These are phyloP conservation scores for Candida loeiensis DNA, from an alignment of 805 yeast species.

Conservation along the genomic window DNA sequence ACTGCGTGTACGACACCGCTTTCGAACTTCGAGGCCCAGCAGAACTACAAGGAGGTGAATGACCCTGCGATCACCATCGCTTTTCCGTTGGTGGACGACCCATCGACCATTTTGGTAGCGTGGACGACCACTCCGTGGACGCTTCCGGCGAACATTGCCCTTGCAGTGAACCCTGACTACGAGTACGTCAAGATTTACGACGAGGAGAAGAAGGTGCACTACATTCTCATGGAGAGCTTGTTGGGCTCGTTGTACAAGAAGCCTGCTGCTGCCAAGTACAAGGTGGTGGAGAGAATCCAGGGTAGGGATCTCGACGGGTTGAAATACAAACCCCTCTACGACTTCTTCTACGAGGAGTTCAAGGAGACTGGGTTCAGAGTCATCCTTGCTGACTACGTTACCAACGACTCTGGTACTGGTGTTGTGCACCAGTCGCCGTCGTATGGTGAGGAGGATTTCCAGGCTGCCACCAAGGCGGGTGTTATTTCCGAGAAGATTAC, in stretches of 20 bases:
- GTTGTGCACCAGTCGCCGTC: slow-evolving; percentile 98
- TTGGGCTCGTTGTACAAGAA: slow-evolving; percentile 86
- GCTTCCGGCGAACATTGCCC: slow-evolving; percentile 86
- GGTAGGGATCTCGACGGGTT: slow-evolving; percentile 80
- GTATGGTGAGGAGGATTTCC: slow-evolving; percentile 98
- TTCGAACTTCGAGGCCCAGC: slow-evolving; percentile 97
- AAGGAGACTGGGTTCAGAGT: slow-evolving; percentile 80
- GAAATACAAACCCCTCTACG: slow-evolving; percentile 79
- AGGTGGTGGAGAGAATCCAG: slow-evolving; percentile 71
- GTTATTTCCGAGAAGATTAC: slow-evolving; percentile 61
- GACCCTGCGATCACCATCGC: slow-evolving; percentile 96
- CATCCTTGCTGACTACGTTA: slow-evolving; percentile 77
- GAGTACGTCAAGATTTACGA: slow-evolving; percentile 92
- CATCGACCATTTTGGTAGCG: slow-evolving; percentile 81
- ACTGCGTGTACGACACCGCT: slow-evolving; percentile 96
- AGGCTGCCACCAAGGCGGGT: slow-evolving; percentile 72
- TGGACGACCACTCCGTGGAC: slow-evolving; percentile 99
- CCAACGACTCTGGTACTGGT: slow-evolving; percentile 97
- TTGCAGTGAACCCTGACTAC: slow-evolving; percentile 86
- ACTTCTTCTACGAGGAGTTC: slow-evolving; percentile 73
- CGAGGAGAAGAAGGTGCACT: slow-evolving; percentile 78
- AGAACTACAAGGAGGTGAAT: slow-evolving; percentile 92
- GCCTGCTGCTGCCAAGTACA: slow-evolving; percentile 85
- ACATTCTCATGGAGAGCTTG: slow-evolving; percentile 79
- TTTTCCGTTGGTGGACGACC: slow-evolving; percentile 77